Percentiles rank a stretch among this genome's conserved stretches.
Evolutionary conservation across 2,329 filamentous ascomycete genomes (phyloP).

Genomic region (Trematosphaeria pertusa): DNA sequence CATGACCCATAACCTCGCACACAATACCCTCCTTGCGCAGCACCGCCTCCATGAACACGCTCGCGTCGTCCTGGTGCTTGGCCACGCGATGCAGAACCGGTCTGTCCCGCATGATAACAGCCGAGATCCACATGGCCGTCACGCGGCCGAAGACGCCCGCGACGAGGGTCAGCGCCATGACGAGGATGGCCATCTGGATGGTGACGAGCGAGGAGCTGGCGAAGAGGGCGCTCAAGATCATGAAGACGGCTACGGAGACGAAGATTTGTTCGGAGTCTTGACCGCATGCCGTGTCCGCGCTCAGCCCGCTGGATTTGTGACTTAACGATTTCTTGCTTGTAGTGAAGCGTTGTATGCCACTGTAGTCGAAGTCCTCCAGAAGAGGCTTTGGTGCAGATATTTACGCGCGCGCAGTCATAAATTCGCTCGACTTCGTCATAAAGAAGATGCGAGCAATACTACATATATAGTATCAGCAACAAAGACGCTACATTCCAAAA

Average conservation of each 20-base stretch:
- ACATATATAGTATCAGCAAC: no score
- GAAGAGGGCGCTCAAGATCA: not conserved
- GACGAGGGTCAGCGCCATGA: not conserved
- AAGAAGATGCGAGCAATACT: no score
- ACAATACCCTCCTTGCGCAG: not conserved
- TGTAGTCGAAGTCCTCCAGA: no score
- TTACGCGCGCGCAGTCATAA: no score
- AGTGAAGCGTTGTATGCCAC: no score
- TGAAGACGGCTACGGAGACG: not conserved
- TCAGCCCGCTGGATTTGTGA: no score
- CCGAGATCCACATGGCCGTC: not conserved
- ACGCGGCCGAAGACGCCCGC: conserved; percentile 2
- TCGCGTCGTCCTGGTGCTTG: not conserved
- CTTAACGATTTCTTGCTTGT: no score
- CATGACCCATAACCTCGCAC: conserved; percentile 15
- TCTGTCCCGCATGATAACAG: not conserved
- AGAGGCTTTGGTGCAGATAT: no score
- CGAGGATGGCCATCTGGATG: not conserved
- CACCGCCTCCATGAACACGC: not conserved
- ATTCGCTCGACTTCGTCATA: no score
- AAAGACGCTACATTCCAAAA: no score
- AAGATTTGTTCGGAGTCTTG: no score
- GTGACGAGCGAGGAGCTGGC: not conserved
- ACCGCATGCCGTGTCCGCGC: no score
- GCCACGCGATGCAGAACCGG: not conserved